Conservation (phyloP, 2,329 filamentous ascomycete species). For the Aspergillus luchuensis region DNA sequence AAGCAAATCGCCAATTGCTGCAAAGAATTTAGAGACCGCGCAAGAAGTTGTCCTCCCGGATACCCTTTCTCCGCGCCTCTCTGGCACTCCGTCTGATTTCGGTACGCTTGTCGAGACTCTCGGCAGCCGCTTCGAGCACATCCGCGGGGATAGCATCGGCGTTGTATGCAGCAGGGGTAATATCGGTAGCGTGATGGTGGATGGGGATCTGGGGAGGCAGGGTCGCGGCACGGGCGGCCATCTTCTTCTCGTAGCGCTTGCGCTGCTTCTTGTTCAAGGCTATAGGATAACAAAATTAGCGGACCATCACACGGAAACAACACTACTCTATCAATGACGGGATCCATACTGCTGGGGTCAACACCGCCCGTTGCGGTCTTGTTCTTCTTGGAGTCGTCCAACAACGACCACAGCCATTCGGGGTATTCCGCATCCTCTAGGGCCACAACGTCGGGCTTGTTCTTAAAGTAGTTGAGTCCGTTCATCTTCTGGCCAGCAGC, state of each 20-base stretch:
- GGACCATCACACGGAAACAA: background rate
- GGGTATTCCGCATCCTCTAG: conserved; percentile 52
- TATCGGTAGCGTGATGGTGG: conserved; percentile 49
- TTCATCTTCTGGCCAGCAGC: conserved; percentile 43
- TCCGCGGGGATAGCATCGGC: conserved; percentile 24
- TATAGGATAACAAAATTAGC: conserved; percentile 26
- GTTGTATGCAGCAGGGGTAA: conserved; percentile 44
- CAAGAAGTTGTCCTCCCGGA: conserved; percentile 52
- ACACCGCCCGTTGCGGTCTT: conserved; percentile 39
- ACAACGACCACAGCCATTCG: conserved; percentile 50
- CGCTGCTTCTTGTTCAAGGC: conserved; percentile 52
- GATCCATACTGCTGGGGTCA: conserved; percentile 42
- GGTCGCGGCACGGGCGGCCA: conserved; percentile 43
- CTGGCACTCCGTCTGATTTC: conserved; percentile 50
- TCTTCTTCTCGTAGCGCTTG: conserved; percentile 50
- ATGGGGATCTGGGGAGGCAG: conserved; percentile 46
- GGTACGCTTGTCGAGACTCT: conserved; percentile 39
- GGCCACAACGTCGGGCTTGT: conserved; percentile 48
- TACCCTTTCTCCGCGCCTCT: conserved; percentile 48
- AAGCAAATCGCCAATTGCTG: background rate
- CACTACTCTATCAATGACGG: background rate
- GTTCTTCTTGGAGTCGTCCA: conserved; percentile 41
- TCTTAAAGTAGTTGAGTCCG: conserved; percentile 51
- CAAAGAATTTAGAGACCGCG: conserved; percentile 43
- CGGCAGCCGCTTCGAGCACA: conserved; percentile 36